Percentiles rank a stretch among this genome's conserved stretches.
These are phyloP conservation scores for Aspergillus jensenii DNA, from an alignment of 2,329 filamentous ascomycete species.

Conservation along the genomic window DNA sequence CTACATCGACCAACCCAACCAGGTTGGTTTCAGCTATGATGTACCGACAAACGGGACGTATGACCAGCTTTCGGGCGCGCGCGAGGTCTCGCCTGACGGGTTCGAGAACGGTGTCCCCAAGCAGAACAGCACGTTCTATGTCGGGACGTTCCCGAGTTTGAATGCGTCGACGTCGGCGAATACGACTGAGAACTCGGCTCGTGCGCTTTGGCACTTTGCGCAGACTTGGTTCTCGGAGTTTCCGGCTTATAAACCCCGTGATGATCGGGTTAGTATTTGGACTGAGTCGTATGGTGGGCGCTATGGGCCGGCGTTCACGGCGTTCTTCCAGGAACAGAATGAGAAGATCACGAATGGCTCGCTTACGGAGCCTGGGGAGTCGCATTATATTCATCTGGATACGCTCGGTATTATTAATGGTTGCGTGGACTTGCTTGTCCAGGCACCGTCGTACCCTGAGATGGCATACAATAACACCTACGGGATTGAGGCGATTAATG, in stretches of 20 bases:
- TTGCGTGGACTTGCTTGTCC: conserved; percentile 53
- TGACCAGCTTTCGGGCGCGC: conserved; percentile 26
- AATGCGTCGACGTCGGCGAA: conserved; percentile 48
- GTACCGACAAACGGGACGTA: conserved; percentile 41
- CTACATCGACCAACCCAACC: conserved; percentile 67
- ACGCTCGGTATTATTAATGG: conserved; percentile 59
- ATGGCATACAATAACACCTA: conserved; percentile 62
- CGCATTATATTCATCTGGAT: conserved; percentile 47
- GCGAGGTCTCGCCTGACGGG: conserved; percentile 20
- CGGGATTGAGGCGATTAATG: conserved; percentile 52
- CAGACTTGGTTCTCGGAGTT: conserved; percentile 65
- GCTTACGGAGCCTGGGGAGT: conserved; percentile 25
- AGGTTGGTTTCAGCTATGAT: conserved; percentile 60
- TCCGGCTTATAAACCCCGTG: conserved; percentile 59
- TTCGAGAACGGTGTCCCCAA: conserved; percentile 22
- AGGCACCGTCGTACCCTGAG: conserved; percentile 50
- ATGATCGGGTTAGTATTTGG: conserved; percentile 50
- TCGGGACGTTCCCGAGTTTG: conserved; percentile 53
- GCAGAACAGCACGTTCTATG: conserved; percentile 54
- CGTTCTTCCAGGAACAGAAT: conserved; percentile 45
- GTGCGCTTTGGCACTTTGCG: conserved; percentile 59
- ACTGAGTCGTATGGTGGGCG: conserved; percentile 48
- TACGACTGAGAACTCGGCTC: conserved; percentile 54
- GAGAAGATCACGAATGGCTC: conserved; percentile 37
- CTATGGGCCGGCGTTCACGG: conserved; percentile 43